phyloP scores from a whole-genome alignment of 2,329 filamentous ascomycete species.

The Pyrenochaeta sp. region DNA sequence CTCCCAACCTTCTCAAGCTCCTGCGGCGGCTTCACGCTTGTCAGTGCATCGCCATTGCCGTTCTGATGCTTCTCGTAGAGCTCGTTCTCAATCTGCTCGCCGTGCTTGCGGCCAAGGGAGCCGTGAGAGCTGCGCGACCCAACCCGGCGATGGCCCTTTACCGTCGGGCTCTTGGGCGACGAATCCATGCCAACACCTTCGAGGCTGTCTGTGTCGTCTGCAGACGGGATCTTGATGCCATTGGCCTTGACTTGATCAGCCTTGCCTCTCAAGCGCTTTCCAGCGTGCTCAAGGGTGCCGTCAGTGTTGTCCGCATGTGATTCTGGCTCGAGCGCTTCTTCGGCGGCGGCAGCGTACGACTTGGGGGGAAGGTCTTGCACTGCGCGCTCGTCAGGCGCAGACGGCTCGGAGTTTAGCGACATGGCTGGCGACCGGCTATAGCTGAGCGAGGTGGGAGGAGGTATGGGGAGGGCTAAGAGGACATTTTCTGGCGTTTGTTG shows the following conservation, averaged over 20 bases:
- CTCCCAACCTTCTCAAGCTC: conserved; percentile 48
- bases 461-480: conserved; percentile 7
- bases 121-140: conserved; percentile 42
- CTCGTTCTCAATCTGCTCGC: conserved; percentile 35
- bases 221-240: conserved; percentile 18
- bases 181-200: conserved; percentile 45
- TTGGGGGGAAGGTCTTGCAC: conserved; percentile 52
- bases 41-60: conserved; percentile 56
- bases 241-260: conserved; percentile 20
- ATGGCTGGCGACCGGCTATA: conserved; percentile 34
- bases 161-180: conserved; percentile 43
- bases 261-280: conserved; percentile 13
- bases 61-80: conserved; percentile 56
- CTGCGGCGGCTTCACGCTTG: conserved; percentile 53
- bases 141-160: conserved; percentile 39
- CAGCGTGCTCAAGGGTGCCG: conserved; percentile 18
- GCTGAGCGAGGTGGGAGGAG: conserved; percentile 5
- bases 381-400: conserved; percentile 50
- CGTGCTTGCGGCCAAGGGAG: conserved; percentile 39
- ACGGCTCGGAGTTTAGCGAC: conserved; percentile 54
- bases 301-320: conserved; percentile 33
- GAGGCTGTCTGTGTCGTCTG: conserved; percentile 27
- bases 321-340: conserved; percentile 40
- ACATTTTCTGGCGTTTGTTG: conserved; percentile 30
- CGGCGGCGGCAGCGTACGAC: conserved; percentile 54